phyloP scores from a whole-genome alignment of 495 filamentous ascomycete genomes.

The Chlorociboria aeruginascens region DNA sequence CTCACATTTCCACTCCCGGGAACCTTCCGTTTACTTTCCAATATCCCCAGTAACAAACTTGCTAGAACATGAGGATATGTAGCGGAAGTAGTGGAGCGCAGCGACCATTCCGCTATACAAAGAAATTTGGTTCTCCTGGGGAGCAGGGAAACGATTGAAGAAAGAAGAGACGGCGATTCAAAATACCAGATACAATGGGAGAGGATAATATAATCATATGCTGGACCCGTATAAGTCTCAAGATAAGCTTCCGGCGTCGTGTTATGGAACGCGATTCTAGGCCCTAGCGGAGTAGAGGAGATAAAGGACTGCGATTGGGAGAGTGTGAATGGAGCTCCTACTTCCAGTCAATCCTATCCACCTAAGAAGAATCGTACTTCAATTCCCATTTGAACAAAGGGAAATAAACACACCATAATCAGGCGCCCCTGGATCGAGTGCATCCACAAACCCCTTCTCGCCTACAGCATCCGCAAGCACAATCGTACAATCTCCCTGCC shows the following conservation, averaged over 20 bases:
- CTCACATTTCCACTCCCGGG: slow-evolving; percentile 28
- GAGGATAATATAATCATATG: slow-evolving; percentile 34
- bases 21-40: slow-evolving; percentile 15
- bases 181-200: slow-evolving; percentile 42
- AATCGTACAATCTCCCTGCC: slow-evolving; percentile 38
- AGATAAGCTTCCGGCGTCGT: slow-evolving; percentile 20
- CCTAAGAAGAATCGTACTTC: too few relatives aligned
- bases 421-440: slow-evolving; percentile 35
- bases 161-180: slow-evolving; percentile 23
- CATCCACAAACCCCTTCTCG: slow-evolving; percentile 28
- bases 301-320: slow-evolving; percentile 27
- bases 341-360: neutral
- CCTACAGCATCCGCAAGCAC: slow-evolving; percentile 35
- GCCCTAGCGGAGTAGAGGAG: slow-evolving; percentile 22
- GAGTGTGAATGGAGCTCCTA: slow-evolving; percentile 24
- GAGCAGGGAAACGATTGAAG: slow-evolving; percentile 8
- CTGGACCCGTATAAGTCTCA: slow-evolving; percentile 4
- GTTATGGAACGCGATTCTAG: slow-evolving; percentile 28
- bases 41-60: slow-evolving; percentile 1
- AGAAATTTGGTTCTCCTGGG: slow-evolving; percentile 18
- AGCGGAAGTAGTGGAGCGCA: neutral
- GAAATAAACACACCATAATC: slow-evolving; percentile 27
- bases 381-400: too few relatives aligned
- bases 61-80: slow-evolving; percentile 9
- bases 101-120: slow-evolving; percentile 17